These are phyloP conservation scores for Yamadazyma songkhlaensis DNA, from an alignment of 1,139 yeast genomes.

Conservation along the genomic window DNA sequence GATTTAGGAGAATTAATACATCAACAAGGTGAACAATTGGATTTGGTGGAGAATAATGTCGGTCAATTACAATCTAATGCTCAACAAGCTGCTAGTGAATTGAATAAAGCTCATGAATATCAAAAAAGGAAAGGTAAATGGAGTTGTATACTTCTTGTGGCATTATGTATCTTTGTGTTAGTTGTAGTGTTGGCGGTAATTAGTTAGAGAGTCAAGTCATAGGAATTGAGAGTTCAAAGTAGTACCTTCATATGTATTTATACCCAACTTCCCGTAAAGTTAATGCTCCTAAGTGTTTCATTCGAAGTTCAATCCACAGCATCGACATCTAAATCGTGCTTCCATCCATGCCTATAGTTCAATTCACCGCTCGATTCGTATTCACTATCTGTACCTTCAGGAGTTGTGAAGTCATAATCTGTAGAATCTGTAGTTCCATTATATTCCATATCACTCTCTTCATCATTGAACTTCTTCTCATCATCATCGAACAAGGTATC, in stretches of 20 bases:
- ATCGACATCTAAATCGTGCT: conserved; percentile 9
- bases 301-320: conserved; percentile 15
- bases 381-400: conserved; percentile 22
- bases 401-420: conserved; percentile 25
- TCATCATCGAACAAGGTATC: conserved; percentile 6
- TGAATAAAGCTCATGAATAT: conserved; percentile 70
- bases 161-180: conserved; percentile 36
- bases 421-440: conserved; percentile 7
- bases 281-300: not conserved
- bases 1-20: conserved; percentile 74
- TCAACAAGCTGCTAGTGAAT: conserved; percentile 67
- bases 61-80: conserved; percentile 63
- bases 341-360: conserved; percentile 4
- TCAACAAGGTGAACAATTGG: conserved; percentile 84
- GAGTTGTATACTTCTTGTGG: conserved; percentile 62
- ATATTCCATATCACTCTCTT: conserved; percentile 4
- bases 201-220: conserved; percentile 20
- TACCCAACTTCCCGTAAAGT: too few relatives aligned
- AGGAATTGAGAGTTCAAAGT: too few relatives aligned
- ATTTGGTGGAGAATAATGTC: conserved; percentile 78
- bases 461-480: conserved; percentile 1
- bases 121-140: conserved; percentile 71
- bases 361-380: not conserved
- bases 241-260: too few relatives aligned
- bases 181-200: conserved; percentile 38